Percentiles rank a stretch among this genome's conserved stretches.
Evolutionary conservation across 164 flowering plant species (phyloP).

Genomic region (Pachysandra terminalis): DNA sequence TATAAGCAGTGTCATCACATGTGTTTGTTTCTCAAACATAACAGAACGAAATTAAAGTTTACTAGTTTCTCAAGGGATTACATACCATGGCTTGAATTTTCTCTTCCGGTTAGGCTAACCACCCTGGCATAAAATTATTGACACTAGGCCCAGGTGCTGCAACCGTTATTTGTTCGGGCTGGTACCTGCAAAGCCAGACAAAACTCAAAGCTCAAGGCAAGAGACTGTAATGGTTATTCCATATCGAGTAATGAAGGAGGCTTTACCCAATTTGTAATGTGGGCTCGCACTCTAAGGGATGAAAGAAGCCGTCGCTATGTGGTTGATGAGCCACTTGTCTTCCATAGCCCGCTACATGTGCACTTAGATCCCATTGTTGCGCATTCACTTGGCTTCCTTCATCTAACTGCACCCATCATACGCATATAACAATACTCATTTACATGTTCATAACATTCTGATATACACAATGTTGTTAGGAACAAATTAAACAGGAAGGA

Average conservation of each 20-base stretch:
- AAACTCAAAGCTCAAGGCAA: too few species aligned
- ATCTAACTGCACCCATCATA: constrained; percentile 34
- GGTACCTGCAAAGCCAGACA: constrained; percentile 47
- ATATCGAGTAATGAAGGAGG: too few species aligned
- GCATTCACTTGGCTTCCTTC: constrained; percentile 44
- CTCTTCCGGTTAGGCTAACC: constrained; percentile 50
- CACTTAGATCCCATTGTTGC: constrained; percentile 49
- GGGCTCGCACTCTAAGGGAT: constrained; percentile 78
- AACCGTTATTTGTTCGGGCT: constrained; percentile 46
- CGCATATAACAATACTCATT: background rate
- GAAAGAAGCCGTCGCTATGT: constrained; percentile 63
- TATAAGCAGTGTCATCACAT: too few species aligned
- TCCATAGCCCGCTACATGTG: constrained; percentile 44
- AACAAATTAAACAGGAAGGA: too few species aligned
- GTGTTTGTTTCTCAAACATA: too few species aligned
- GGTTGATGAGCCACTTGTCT: constrained; percentile 44
- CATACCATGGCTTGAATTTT: background rate
- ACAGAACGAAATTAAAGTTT: too few species aligned
- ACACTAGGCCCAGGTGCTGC: constrained; percentile 71
- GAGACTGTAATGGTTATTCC: background rate
- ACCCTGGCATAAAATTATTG: constrained; percentile 66
- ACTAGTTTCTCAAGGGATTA: too few species aligned
- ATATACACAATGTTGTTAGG: background rate
- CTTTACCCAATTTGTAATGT: constrained; percentile 86
- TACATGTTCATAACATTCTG: background rate